phyloP scores from a whole-genome alignment of 768 basidiomycete genomes.

The Collybia nuda region DNA sequence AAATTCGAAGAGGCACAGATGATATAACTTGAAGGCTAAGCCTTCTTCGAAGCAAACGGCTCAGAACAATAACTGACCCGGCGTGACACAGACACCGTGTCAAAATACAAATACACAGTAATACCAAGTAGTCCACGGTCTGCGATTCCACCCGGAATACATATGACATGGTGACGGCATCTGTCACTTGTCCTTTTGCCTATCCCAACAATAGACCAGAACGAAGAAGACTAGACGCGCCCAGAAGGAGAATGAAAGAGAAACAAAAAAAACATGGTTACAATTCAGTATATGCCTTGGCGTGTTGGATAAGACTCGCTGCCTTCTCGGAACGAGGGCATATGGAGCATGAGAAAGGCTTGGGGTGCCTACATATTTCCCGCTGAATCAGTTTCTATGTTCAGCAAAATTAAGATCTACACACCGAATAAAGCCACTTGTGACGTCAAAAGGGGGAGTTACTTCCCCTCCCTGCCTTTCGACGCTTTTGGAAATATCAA shows the following conservation, averaged over 20 bases:
- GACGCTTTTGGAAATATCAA: slow-evolving; percentile 40
- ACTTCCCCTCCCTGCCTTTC: slow-evolving; percentile 44
- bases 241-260: neutral
- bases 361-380: slow-evolving; percentile 41
- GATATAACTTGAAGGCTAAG: no score
- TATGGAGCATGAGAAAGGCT: slow-evolving; percentile 47
- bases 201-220: neutral
- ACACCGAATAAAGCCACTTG: slow-evolving; percentile 46
- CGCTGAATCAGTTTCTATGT: neutral
- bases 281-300: slow-evolving; percentile 17
- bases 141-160: no score
- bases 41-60: no score
- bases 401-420: slow-evolving; percentile 11
- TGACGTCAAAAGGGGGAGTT: slow-evolving; percentile 35
- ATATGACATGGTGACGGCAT: neutral
- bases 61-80: no score
- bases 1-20: no score
- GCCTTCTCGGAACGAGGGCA: slow-evolving; percentile 38
- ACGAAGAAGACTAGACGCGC: neutral
- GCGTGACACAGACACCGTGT: no score
- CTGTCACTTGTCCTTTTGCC: neutral
- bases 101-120: no score
- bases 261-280: neutral
- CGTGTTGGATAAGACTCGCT: slow-evolving; percentile 25
- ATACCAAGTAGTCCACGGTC: no score